phyloP scores from a whole-genome alignment of 2,329 filamentous ascomycete genomes.

The Plenodomus tracheiphilus region DNA sequence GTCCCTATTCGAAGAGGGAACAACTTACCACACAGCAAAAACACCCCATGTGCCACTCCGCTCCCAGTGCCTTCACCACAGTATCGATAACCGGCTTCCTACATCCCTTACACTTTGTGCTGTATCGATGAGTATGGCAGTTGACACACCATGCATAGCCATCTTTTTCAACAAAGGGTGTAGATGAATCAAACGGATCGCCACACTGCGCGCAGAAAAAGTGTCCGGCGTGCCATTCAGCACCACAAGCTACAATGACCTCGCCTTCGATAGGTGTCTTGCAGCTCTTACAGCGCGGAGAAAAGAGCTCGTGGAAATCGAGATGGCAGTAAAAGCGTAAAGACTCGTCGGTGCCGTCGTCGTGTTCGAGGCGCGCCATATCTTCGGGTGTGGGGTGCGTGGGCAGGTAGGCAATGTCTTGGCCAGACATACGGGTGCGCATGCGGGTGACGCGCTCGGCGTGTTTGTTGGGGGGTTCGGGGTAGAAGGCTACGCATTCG shows the following conservation, averaged over 20 bases:
- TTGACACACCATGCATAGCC: slow-evolving; percentile 95
- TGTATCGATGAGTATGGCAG: slow-evolving; percentile 90
- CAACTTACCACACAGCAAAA: slow-evolving; percentile 73
- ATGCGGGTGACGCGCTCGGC: slow-evolving; percentile 75
- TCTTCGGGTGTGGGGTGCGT: slow-evolving; percentile 59
- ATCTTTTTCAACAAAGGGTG: slow-evolving; percentile 94
- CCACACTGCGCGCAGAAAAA: slow-evolving; percentile 99
- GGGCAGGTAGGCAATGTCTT: slow-evolving; percentile 51
- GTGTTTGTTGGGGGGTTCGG: slow-evolving; percentile 77
- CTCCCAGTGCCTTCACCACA: slow-evolving; percentile 84
- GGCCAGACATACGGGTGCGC: slow-evolving; percentile 58
- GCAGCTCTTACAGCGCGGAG: slow-evolving; percentile 92
- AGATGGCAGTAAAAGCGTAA: slow-evolving; percentile 94
- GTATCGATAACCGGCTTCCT: slow-evolving; percentile 82
- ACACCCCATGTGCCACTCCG: slow-evolving; percentile 91
- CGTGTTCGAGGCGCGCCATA: slow-evolving; percentile 56
- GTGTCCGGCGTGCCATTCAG: slow-evolving; percentile 96
- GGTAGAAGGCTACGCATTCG: slow-evolving; percentile 94
- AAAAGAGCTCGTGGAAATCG: slow-evolving; percentile 96
- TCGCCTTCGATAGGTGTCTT: slow-evolving; percentile 95
- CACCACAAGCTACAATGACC: slow-evolving; percentile 87
- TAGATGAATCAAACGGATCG: slow-evolving; percentile 68
- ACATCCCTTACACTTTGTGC: slow-evolving; percentile 86
- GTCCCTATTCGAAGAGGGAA: not conserved
- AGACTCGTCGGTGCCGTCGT: slow-evolving; percentile 65